A percentile compares a stretch with the other conserved stretches of the same genome.
phyloP scores from a whole-genome alignment of 192 early-diverging fungal species.

The Lunasporangiospora selenospora region DNA sequence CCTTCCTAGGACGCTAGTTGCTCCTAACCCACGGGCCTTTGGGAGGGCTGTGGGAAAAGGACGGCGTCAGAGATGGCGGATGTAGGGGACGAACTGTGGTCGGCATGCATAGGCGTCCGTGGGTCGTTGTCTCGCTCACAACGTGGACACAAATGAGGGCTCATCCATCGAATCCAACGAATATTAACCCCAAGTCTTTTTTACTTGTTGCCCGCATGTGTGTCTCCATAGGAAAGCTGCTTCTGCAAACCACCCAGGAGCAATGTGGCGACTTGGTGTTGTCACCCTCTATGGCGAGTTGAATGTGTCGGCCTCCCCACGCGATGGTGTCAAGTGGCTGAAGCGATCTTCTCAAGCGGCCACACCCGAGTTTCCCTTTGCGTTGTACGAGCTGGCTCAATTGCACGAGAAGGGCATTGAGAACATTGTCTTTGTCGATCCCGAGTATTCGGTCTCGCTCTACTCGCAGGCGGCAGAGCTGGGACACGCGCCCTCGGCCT shows the following conservation, averaged over 20 bases:
- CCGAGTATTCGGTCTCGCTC: conserved; percentile 65
- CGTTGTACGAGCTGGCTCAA: conserved; percentile 61
- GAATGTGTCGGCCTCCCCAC: conserved; percentile 54
- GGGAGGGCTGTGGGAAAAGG: too few species aligned
- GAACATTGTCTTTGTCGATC: conserved; percentile 67
- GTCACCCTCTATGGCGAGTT: conserved; percentile 67
- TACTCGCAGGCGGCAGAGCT: conserved; percentile 69
- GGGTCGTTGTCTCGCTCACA: too few species aligned
- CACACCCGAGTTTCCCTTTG: conserved; percentile 64
- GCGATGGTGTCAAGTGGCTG: conserved; percentile 68
- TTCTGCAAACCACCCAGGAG: conserved; percentile 70
- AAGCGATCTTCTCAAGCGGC: conserved; percentile 66
- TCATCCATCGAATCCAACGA: too few species aligned
- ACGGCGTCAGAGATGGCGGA: too few species aligned
- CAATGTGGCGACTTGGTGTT: conserved; percentile 69
- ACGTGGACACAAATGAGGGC: too few species aligned
- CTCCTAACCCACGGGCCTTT: too few species aligned
- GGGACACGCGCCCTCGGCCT: conserved; percentile 69
- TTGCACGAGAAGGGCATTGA: conserved; percentile 64
- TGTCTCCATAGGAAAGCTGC: conserved; percentile 64
- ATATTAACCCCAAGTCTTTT: too few species aligned
- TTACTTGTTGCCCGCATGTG: neutral
- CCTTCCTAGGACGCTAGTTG: too few species aligned
- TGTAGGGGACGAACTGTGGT: too few species aligned
- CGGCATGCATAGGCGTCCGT: too few species aligned